Conservation (phyloP, 2,329 filamentous ascomycete species). For the Aspergillus sp. region DNA sequence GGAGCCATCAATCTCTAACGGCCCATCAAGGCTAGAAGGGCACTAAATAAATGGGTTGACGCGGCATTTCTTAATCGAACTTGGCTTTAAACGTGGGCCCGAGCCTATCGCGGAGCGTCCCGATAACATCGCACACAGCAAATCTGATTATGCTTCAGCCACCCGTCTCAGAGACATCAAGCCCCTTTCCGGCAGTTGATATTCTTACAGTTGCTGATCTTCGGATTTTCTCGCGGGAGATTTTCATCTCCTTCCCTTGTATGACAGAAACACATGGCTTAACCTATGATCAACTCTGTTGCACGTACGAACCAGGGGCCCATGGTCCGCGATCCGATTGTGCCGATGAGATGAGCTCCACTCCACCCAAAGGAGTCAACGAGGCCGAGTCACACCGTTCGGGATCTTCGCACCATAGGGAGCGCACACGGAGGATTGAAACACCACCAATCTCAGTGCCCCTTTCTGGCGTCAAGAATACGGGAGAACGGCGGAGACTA, state of each 20-base stretch:
- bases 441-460: background rate
- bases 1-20: constrained; percentile 6
- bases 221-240: background rate
- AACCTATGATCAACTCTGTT: background rate
- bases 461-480: background rate
- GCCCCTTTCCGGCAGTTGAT: background rate
- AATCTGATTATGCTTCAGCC: background rate
- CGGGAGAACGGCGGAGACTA: background rate
- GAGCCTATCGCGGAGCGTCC: background rate
- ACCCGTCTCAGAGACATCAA: background rate
- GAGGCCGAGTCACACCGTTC: background rate
- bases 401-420: background rate
- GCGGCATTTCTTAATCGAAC: constrained; percentile 12
- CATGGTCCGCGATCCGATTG: background rate
- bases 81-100: constrained; percentile 1
- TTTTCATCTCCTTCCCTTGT: background rate
- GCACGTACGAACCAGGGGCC: background rate
- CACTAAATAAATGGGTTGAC: background rate
- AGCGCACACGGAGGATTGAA: background rate
- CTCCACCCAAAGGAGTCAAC: background rate
- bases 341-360: background rate
- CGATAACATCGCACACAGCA: background rate
- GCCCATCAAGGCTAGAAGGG: background rate
- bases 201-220: background rate
- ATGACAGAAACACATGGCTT: background rate